Conservation (phyloP, 176 grass and related monocot species). For the Triticum aestivum region IWGSC_CS_RefSeq_v2.1 NC_057800.1:567928525-567929024, state of each 20-base stretch:
- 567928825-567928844: too few species aligned
- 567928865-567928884: too few species aligned
- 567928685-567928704: not conserved
- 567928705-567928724: not conserved
- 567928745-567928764: not conserved
- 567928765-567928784: not conserved
- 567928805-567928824: too few species aligned
- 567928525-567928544: too few species aligned
- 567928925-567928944: too few species aligned
- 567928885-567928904: too few species aligned
- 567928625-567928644: not conserved
- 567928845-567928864: too few species aligned
- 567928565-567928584: not conserved
- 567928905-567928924: too few species aligned
- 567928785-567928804: not conserved
- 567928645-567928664: constrained; percentile 12
- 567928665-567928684: not conserved
- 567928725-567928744: not conserved
- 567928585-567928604: not conserved
- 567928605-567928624: not conserved
- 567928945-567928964: too few species aligned
- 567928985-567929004: too few species aligned
- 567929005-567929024: too few species aligned
- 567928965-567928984: too few species aligned
- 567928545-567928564: not conserved